Evolutionary conservation across 495 filamentous ascomycete genomes (phyloP).

Genomic region (Umbilicaria muhlenbergii): DNA sequence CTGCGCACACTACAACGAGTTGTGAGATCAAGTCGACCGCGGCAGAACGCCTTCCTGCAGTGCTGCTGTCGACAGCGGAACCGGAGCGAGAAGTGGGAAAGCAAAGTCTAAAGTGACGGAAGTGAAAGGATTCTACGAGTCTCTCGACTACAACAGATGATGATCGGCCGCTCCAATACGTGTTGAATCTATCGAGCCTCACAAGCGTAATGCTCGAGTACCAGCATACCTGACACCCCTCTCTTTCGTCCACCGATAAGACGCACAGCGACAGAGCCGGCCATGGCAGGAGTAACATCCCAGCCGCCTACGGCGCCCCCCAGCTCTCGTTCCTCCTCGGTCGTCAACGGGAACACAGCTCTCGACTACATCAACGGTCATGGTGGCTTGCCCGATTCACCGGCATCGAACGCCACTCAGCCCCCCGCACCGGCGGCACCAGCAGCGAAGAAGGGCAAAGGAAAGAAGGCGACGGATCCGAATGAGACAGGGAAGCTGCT

Average conservation of each 20-base stretch:
- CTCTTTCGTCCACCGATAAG: too few relatives aligned
- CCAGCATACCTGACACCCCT: too few relatives aligned
- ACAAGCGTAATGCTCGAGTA: background rate
- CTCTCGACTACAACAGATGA: too few relatives aligned
- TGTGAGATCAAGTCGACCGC: too few relatives aligned
- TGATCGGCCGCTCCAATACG: too few relatives aligned
- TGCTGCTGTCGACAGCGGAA: too few relatives aligned
- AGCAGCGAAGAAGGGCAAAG: constrained; percentile 51
- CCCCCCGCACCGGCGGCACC: constrained; percentile 21
- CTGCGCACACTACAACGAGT: too few relatives aligned
- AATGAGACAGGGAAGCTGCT: constrained; percentile 80
- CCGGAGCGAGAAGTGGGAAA: too few relatives aligned
- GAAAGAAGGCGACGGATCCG: constrained; percentile 54
- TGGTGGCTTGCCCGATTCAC: constrained; percentile 13
- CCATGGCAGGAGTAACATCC: constrained; percentile 12
- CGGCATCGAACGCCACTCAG: constrained; percentile 16
- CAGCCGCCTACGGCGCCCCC: constrained; percentile 7
- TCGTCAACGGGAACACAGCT: constrained; percentile 7
- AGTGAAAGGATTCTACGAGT: too few relatives aligned
- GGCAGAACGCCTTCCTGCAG: too few relatives aligned
- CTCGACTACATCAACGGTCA: constrained; percentile 16
- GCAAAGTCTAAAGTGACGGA: too few relatives aligned
- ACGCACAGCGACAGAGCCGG: background rate
- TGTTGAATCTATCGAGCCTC: too few relatives aligned
- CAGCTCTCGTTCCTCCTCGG: constrained; percentile 9